Evolutionary conservation across 202 grass and related monocot genomes (phyloP).

Genomic region (Thinopyrum obtusiflorum): DNA sequence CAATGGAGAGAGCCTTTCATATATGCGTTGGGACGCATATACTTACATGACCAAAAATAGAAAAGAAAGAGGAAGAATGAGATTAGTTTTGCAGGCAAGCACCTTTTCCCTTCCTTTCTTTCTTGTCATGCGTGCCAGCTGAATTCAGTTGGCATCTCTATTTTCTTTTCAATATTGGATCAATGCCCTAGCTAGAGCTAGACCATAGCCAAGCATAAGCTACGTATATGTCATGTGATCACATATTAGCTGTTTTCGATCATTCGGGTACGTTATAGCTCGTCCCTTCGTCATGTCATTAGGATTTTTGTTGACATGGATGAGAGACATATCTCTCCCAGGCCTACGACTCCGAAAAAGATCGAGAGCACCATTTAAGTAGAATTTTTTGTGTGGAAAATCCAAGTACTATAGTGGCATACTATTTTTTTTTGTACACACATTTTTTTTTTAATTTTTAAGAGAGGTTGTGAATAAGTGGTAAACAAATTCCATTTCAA

Average conservation of each 20-base stretch:
- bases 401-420: too few species aligned
- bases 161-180: background rate
- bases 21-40: background rate
- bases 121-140: background rate
- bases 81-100: background rate
- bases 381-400: too few species aligned
- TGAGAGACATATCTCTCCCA: background rate
- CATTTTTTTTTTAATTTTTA: too few species aligned
- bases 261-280: background rate
- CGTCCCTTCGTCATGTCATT: background rate
- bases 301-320: background rate
- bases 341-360: background rate
- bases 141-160: background rate
- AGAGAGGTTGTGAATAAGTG: too few species aligned
- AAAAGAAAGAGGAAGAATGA: background rate
- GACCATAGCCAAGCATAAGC: background rate
- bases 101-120: background rate
- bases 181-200: background rate
- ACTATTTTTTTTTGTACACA: too few species aligned
- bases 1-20: background rate
- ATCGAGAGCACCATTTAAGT: background rate
- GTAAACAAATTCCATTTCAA: too few species aligned
- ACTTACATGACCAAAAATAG: background rate
- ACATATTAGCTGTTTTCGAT: background rate
- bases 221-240: background rate